Evolutionary conservation across 805 yeast species (phyloP), one percentile per base, ranked within the genome.

Genomic region (Naumovozyma dairenensis): DNA sequence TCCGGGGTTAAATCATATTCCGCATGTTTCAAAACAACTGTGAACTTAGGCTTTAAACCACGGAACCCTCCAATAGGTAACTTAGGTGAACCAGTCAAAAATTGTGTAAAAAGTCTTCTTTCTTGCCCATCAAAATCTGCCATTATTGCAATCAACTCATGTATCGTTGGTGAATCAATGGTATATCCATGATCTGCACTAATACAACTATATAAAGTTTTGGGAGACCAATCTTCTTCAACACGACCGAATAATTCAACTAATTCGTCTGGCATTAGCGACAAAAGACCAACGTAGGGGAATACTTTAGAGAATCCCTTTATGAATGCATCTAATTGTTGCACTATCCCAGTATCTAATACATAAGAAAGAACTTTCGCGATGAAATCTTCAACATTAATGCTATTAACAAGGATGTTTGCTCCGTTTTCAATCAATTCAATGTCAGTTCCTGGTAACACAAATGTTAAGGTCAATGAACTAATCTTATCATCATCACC

Each of bases 41-140:
- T 89, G 30, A 89, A 68, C 34, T 71, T 79, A 0, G 98, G 98
- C 29, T 71, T 68, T 35, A 89, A 62, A 0, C 81, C 71, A 46
- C 79, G 80, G 63, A 89, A 89, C 0, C 97, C 97, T 1, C 97
- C 97, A 49, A 85, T 72, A 1, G 98, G 98, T 31, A 92, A 59
- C 42, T 78, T 83, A 5, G 97, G 96, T 1, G 96, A 76, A 0
- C 97, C 97, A 0, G 97, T 89, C 40, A 87, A 62, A 55, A 89
- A 89, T 55, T 84, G 94, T 29, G 86, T 59, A 49, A 89, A 89
- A 21, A 67, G 59, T 24, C 96, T 66, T 40, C 80, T 74, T 40
- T 85, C 81, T 1, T 59, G 53, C 2, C 46, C 44, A 20, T 58
- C 51, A 40, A 86, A 79, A 5, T 62, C 61, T 3, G 71, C 52